Evolutionary conservation across 2,329 filamentous ascomycete genomes (phyloP).

Genomic region (Diaporthe aspalathi): DNA sequence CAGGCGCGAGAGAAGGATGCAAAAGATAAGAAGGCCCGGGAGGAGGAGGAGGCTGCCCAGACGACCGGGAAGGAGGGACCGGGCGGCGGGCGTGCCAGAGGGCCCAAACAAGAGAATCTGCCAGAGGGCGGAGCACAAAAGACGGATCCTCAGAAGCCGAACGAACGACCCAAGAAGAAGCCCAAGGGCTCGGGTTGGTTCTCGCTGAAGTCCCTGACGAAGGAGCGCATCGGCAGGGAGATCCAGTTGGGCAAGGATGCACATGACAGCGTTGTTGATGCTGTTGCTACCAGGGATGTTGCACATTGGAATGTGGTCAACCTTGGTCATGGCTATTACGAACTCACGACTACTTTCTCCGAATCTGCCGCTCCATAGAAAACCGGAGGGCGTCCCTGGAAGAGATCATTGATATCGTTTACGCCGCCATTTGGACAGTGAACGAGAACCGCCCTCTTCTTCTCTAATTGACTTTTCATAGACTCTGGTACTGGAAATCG

Average conservation of each 20-base stretch:
- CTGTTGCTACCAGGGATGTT: conserved; percentile 28
- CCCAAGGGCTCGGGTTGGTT: conserved; percentile 27
- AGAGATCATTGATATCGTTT: neutral
- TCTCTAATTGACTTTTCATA: too few relatives aligned
- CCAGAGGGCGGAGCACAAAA: neutral
- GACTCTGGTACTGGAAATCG: too few relatives aligned
- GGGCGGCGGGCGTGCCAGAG: too few relatives aligned
- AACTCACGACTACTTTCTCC: neutral
- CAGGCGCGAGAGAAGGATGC: conserved; percentile 38
- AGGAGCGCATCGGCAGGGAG: conserved; percentile 13
- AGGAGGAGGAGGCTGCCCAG: neutral
- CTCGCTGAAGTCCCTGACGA: conserved; percentile 24
- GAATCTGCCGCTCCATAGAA: neutral
- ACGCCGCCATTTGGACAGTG: neutral
- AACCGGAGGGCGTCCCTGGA: too few relatives aligned
- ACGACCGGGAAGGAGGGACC: neutral
- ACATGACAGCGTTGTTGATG: conserved; percentile 32
- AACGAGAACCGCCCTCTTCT: neutral
- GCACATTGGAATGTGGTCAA: conserved; percentile 30
- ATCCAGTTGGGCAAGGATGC: conserved; percentile 25
- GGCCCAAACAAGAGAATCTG: too few relatives aligned
- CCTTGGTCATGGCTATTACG: conserved; percentile 17
- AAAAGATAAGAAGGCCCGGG: conserved; percentile 22
- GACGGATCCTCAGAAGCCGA: neutral
- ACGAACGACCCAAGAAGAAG: neutral